A percentile compares a stretch with the other conserved stretches of the same genome.
Conservation (phyloP, 805 yeast genomes). For the Debaryomyces prosopidis region DNA sequence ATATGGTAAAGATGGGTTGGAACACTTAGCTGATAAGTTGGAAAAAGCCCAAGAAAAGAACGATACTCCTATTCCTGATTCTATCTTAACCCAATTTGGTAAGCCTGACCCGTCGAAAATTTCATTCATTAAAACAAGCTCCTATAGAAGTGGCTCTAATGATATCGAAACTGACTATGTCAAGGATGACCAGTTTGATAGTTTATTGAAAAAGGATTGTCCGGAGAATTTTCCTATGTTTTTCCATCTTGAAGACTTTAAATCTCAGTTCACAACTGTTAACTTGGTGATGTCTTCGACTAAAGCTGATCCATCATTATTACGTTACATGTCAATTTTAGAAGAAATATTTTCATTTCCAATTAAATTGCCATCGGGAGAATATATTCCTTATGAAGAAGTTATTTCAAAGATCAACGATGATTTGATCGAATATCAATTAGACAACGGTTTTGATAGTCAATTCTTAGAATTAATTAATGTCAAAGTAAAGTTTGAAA, state of each 20-base stretch:
- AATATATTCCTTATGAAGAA: constrained; percentile 62
- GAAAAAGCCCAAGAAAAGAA: constrained; percentile 65
- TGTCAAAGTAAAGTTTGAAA: constrained; percentile 61
- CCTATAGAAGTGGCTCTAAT: constrained; percentile 61
- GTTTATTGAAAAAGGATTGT: constrained; percentile 17
- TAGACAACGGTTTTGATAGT: constrained; percentile 58
- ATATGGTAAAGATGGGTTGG: constrained; percentile 63
- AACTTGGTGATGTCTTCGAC: constrained; percentile 60
- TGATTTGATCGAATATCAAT: constrained; percentile 64
- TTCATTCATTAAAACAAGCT: constrained; percentile 64
- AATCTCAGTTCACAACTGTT: constrained; percentile 76
- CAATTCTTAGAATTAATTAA: constrained; percentile 66
- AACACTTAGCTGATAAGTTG: constrained; percentile 49
- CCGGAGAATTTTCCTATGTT: constrained; percentile 62
- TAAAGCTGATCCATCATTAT: constrained; percentile 47
- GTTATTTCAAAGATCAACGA: constrained; percentile 73
- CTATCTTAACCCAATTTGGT: constrained; percentile 59
- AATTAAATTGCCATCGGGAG: constrained; percentile 60
- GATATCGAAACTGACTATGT: constrained; percentile 30
- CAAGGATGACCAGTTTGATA: constrained; percentile 23
- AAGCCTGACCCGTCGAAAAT: constrained; percentile 77
- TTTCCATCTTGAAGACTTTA: constrained; percentile 75
- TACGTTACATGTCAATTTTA: constrained; percentile 65
- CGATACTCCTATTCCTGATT: constrained; percentile 75
- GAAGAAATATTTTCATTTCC: constrained; percentile 75